phyloP scores from a whole-genome alignment of 2,329 filamentous ascomycete genomes.

The Fusarium begoniae region DNA sequence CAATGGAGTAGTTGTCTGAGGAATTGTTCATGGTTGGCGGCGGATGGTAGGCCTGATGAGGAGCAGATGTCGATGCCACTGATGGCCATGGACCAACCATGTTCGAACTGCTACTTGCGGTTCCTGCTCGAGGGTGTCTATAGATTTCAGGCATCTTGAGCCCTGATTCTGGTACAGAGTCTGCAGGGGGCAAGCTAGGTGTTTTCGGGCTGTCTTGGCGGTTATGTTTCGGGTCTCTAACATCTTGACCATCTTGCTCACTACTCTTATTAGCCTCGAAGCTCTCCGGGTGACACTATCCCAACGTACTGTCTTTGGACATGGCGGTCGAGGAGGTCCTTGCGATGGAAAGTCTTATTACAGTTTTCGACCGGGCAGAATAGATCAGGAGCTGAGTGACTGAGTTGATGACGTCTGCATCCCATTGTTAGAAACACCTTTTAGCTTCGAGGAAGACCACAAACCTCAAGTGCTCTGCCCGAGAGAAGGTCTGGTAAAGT shows the following conservation, averaged over 20 bases:
- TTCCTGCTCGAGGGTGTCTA: constrained; percentile 8
- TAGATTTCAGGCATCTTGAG: constrained; percentile 36
- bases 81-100: constrained; percentile 39
- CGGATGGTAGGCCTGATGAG: constrained; percentile 20
- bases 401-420: constrained; percentile 67
- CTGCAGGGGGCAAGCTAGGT: constrained; percentile 19
- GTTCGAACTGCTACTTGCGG: constrained; percentile 9
- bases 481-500: constrained; percentile 63
- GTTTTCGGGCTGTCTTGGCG: constrained; percentile 29
- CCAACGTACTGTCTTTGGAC: constrained; percentile 50
- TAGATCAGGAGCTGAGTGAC: constrained; percentile 64
- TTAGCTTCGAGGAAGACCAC: constrained; percentile 21
- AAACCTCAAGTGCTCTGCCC: constrained; percentile 70
- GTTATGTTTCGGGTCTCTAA: constrained; percentile 1
- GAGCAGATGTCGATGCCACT: constrained; percentile 8
- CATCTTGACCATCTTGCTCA: constrained; percentile 30
- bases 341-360: constrained; percentile 65
- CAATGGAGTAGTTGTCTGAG: constrained; percentile 34
- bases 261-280: constrained; percentile 30
- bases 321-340: constrained; percentile 69
- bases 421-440: constrained; percentile 37
- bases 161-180: constrained; percentile 16
- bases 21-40: constrained; percentile 24
- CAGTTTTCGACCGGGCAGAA: constrained; percentile 63
- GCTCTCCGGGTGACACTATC: background rate